Evolutionary conservation across 2,329 filamentous ascomycete genomes (phyloP), one percentile per base, ranked within the genome.

Genomic region (Phialophora tarda): DNA sequence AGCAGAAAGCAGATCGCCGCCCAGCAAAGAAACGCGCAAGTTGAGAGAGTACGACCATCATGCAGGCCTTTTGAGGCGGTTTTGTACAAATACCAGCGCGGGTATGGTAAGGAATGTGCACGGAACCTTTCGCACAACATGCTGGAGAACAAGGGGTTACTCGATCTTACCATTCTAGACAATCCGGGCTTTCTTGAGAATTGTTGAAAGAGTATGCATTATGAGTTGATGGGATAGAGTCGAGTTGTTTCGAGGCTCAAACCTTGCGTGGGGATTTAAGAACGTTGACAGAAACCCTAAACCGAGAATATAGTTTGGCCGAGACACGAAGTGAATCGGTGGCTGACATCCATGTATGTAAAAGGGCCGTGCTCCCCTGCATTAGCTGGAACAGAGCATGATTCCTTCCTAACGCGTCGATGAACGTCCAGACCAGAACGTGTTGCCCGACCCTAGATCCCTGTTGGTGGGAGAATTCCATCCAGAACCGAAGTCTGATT

Each of bases 11-110:
- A 66, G 54, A 69, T 60, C 24, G 28, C 23, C 21, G 44, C 26
- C 56, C 60, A 47, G 38, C 56, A 55, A 62, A 3, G 38, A 32
- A 58, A 55, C 17, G 8, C 54, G 28, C 63, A 30, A n/a, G 17
- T 17, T 24, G 10, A 61, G 41, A 26, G 17, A 41, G 53, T 58
- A 56, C 50, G 32, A n/a, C 53, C 62, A 69, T 63, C 32, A 61
- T 63, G 59, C 57, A 48, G 38, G 48, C 59, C 48, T 38, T 51
- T 53, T 17, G 44, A 12, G 54, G 54, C 38, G 30, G 28, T 44
- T 51, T 34, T 51, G 61, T 28, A 34, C 38, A 56, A 67, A 69
- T 69, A 64, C 67, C 64, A 63, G 63, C 58, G 64, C 64, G 67
- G 60, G 58, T 11, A 28, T 44, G 23, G 62, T 32, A 21, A 65